Evolutionary conservation across 169 alveolate genomes (phyloP).

Genomic region (Cyclospora cayetanensis): DNA sequence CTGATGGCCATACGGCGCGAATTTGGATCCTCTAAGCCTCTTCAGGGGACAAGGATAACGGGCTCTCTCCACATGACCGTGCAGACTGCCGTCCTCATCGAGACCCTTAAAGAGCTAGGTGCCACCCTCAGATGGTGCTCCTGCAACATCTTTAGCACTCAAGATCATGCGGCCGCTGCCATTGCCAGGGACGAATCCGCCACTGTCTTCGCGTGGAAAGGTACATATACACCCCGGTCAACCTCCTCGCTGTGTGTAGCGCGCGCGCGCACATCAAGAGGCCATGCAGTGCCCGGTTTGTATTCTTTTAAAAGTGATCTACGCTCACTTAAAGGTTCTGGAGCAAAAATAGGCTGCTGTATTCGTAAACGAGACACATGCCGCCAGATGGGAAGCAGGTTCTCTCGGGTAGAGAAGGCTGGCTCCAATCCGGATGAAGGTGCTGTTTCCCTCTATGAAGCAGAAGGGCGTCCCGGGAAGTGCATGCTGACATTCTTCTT

Average conservation of each 20-base stretch:
- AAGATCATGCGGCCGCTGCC: constrained; percentile 98
- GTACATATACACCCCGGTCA: too few relatives aligned
- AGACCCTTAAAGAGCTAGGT: constrained; percentile 92
- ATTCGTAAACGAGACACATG: too few relatives aligned
- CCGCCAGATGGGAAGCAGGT: too few relatives aligned
- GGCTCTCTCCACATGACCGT: constrained; percentile 99
- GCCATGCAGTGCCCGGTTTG: neutral
- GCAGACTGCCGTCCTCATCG: constrained; percentile 92
- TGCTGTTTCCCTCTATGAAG: too few relatives aligned
- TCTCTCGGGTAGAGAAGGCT: too few relatives aligned
- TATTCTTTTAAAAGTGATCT: too few relatives aligned
- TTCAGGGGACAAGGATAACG: constrained; percentile 94
- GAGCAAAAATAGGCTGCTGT: too few relatives aligned
- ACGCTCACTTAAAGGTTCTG: too few relatives aligned
- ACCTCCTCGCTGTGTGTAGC: neutral
- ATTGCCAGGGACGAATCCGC: constrained; percentile 90
- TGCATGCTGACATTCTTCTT: neutral
- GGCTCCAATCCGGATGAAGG: too few relatives aligned
- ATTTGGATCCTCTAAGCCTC: constrained; percentile 90
- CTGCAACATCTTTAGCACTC: constrained; percentile 98
- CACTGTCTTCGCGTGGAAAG: constrained; percentile 98
- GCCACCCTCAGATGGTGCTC: constrained; percentile 98
- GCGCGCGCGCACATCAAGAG: neutral
- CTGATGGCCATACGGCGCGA: constrained; percentile 92
- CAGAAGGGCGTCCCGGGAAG: neutral